A percentile compares a stretch with the other conserved stretches of the same genome.
phyloP scores from a whole-genome alignment of 2,329 filamentous ascomycete genomes.

The Teratosphaeriaceae sp. region DNA sequence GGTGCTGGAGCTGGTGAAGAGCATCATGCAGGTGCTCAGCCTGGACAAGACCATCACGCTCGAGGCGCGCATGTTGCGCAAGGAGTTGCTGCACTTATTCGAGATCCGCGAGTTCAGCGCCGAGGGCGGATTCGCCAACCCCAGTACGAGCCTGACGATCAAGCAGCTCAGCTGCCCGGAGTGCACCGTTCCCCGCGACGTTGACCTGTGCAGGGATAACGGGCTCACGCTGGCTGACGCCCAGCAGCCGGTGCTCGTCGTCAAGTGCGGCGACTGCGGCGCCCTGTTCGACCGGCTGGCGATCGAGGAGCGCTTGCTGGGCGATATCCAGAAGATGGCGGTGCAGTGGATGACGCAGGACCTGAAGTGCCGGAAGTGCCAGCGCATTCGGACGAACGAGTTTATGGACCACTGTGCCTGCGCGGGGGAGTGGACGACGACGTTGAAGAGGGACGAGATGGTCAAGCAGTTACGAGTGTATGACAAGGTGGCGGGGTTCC shows the following conservation, averaged over 20 bases:
- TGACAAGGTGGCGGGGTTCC: conserved; percentile 67
- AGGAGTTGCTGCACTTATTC: conserved; percentile 82
- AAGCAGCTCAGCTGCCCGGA: conserved; percentile 76
- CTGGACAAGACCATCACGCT: conserved; percentile 86
- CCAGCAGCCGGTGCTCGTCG: conserved; percentile 12
- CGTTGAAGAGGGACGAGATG: conserved; percentile 60
- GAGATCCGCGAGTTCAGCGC: conserved; percentile 90
- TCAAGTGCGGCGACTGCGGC: conserved; percentile 64
- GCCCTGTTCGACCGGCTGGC: conserved; percentile 68
- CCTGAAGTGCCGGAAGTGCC: conserved; percentile 71
- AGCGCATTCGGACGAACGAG: conserved; percentile 68
- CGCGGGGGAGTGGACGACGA: conserved; percentile 75
- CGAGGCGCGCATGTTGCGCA: conserved; percentile 80
- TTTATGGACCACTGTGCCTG: conserved; percentile 97
- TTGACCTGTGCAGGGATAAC: conserved; percentile 88
- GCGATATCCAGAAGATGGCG: conserved; percentile 65
- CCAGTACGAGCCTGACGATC: conserved; percentile 66
- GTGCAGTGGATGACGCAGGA: conserved; percentile 86
- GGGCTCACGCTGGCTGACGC: conserved; percentile 56
- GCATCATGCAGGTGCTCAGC: conserved; percentile 83
- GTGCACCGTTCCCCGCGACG: conserved; percentile 80
- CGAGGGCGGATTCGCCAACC: conserved; percentile 83
- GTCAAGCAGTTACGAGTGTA: conserved; percentile 62
- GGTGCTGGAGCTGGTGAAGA: conserved; percentile 84
- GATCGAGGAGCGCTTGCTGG: conserved; percentile 78